Conservation (phyloP, 2,329 filamentous ascomycete species). For the Leptographium flavum region DNA sequence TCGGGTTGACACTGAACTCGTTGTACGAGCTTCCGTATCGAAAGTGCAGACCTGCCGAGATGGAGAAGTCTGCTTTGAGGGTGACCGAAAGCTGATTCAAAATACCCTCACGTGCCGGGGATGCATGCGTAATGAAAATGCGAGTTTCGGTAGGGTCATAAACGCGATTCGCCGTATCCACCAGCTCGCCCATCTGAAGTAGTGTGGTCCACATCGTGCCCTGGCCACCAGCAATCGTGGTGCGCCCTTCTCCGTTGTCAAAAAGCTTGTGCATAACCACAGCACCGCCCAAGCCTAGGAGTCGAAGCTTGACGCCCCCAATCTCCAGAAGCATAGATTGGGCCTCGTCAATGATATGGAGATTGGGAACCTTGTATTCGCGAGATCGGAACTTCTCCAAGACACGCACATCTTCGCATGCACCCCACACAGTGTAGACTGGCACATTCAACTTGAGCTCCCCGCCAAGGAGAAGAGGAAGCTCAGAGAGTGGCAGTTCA, state of each 20-base stretch:
- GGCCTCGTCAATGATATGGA: conserved; percentile 97
- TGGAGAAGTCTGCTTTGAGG: conserved; percentile 93
- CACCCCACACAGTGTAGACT: conserved; percentile 98
- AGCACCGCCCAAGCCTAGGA: conserved; percentile 85
- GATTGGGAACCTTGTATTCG: conserved; percentile 94
- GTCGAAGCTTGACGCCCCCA: conserved; percentile 86
- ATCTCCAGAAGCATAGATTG: conserved; percentile 90
- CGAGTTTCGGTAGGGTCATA: conserved; percentile 97
- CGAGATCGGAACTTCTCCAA: conserved; percentile 93
- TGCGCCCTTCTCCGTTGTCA: conserved; percentile 94
- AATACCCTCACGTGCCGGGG: conserved; percentile 88
- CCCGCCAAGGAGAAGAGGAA: conserved; percentile 76
- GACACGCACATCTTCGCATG: conserved; percentile 94
- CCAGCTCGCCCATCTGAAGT: conserved; percentile 92
- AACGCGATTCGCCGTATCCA: conserved; percentile 94
- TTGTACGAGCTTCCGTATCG: conserved; percentile 98
- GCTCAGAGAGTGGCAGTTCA: conserved; percentile 82
- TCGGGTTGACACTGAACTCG: conserved; percentile 98
- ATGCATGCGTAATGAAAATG: conserved; percentile 92
- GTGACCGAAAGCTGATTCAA: conserved; percentile 96
- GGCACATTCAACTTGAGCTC: conserved; percentile 86
- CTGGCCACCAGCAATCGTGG: conserved; percentile 94
- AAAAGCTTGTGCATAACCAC: conserved; percentile 99
- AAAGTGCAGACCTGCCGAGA: conserved; percentile 96
- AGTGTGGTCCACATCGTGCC: conserved; percentile 99